Evolutionary conservation across 495 filamentous ascomycete genomes (phyloP).

Genomic region (Massariosphaeria phaeospora): DNA sequence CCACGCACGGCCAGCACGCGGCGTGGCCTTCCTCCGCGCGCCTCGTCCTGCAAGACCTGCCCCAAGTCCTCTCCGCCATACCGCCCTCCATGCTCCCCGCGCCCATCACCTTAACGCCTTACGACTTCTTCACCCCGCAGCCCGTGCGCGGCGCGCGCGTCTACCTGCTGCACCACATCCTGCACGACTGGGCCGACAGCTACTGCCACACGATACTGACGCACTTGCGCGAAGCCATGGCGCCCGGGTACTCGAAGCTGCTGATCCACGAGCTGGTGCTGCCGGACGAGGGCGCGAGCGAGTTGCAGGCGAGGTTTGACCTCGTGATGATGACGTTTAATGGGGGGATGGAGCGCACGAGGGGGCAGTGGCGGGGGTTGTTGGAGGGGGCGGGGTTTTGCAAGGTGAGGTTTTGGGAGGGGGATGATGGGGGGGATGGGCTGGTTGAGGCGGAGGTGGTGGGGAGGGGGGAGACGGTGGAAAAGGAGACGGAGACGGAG

Average conservation of each 20-base stretch:
- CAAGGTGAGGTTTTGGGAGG: too few relatives aligned
- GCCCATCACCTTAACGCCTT: slow-evolving; percentile 1
- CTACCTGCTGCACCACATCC: slow-evolving; percentile 25
- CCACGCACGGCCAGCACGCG: too few relatives aligned
- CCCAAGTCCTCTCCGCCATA: neutral
- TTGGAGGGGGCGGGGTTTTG: slow-evolving; percentile 41
- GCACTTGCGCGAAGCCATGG: slow-evolving; percentile 44
- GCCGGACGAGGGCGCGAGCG: slow-evolving; percentile 37
- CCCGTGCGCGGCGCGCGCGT: slow-evolving; percentile 29
- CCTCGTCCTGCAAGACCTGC: neutral
- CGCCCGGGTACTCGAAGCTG: slow-evolving; percentile 44
- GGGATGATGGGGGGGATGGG: too few relatives aligned
- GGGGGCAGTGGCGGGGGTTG: slow-evolving; percentile 39
- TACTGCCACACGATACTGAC: slow-evolving; percentile 38
- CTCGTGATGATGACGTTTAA: slow-evolving; percentile 43
- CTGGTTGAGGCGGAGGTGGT: too few relatives aligned
- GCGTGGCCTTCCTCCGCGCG: too few relatives aligned
- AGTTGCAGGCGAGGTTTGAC: slow-evolving; percentile 34
- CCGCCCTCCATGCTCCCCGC: neutral
- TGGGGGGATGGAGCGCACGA: slow-evolving; percentile 41
- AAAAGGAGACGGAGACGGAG: too few relatives aligned
- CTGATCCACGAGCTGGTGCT: slow-evolving; percentile 48
- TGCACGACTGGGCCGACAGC: slow-evolving; percentile 36
- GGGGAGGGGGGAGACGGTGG: too few relatives aligned
- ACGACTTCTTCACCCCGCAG: slow-evolving; percentile 23